Base-by-base conservation (phyloP, 257 asterid genomes). In the Nicotiana otophora region DNA sequence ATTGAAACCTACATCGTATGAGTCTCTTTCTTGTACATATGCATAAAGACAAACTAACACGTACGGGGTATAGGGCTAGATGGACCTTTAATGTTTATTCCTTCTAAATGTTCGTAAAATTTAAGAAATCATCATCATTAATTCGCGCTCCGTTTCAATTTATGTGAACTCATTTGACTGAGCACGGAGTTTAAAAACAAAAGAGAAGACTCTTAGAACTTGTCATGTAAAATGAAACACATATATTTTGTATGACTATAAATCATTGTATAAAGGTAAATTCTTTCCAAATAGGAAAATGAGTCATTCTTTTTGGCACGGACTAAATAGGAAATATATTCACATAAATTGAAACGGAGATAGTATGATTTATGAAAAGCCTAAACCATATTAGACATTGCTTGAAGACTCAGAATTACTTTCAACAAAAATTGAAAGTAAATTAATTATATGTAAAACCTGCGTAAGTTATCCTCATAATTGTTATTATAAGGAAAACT, bases 401-500 rank as follows among this genome's bases (percentile, higher is more conserved):
- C 9, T 8, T 23, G 15, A 74, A 51, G 63, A 51, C 30, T 51
- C 9, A 48, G 5, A 12, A 26, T 48, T 74, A 26, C 62, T 48
- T 15, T 48, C 15, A 74, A 75, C 42, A 51, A 75, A 51, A 51
- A 14, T 3, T n/a, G 36, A 75, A 51, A 75, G 11, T 8, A 23
- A 51, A 26, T 42, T 51, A 10, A 34, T 86, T 82, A 83, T 14
- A 64, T 17, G 14, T 81, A 78, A 69, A 85, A 78, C 55, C 15
- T 83, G 82, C 65, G 82, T n/a, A 82, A 15, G 57, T 80, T 83
- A 19, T 77, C 83, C 16, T 84, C 84, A 75, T 81, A 20, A 82
- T 81, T 83, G 19, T 5, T 8, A 83, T 31, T 31, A 10, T 77
- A 81, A 62, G 80, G 19, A 51, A 75, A 19, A 14, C 26, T 36